A percentile compares a stretch with the other conserved stretches of the same genome.
Evolutionary conservation across 2,329 filamentous ascomycete species (phyloP).

Genomic region (Davidsoniella virescens): DNA sequence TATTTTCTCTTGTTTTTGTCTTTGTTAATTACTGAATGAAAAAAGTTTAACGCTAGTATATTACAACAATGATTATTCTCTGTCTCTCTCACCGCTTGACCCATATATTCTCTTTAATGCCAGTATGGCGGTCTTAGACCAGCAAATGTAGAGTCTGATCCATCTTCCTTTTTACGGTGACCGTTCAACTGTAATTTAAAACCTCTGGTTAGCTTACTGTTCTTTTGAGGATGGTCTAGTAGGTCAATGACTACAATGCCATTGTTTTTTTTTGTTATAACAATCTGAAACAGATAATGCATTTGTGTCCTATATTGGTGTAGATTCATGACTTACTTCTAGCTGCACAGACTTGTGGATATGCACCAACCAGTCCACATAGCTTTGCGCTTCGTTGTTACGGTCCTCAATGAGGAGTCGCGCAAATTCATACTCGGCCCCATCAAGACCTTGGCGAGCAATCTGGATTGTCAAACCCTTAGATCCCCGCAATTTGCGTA

Average conservation of each 20-base stretch:
- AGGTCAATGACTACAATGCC: background rate
- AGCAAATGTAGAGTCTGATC: constrained; percentile 37
- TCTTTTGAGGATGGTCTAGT: no score
- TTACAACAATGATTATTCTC: no score
- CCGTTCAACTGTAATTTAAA: constrained; percentile 38
- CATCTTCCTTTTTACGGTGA: constrained; percentile 54
- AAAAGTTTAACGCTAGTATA: background rate
- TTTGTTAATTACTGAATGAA: no score
- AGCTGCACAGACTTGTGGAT: constrained; percentile 85
- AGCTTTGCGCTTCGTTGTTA: constrained; percentile 94
- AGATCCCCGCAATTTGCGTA: constrained; percentile 62
- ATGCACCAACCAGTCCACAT: constrained; percentile 96
- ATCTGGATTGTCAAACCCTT: constrained; percentile 84
- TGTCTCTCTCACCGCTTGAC: background rate
- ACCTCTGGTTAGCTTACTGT: no score
- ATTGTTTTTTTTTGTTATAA: background rate
- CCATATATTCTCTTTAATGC: constrained; percentile 16
- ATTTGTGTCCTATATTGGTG: no score
- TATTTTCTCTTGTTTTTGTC: no score
- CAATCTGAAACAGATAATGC: background rate
- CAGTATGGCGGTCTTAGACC: constrained; percentile 45
- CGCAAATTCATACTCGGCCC: constrained; percentile 93
- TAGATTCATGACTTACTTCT: constrained; percentile 40
- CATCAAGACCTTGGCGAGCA: constrained; percentile 81
- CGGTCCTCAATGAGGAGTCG: constrained; percentile 80